These are phyloP conservation scores for Pseudocercospora macadamiae DNA, from an alignment of 2,329 filamentous ascomycete species.

Conservation along the genomic window DNA sequence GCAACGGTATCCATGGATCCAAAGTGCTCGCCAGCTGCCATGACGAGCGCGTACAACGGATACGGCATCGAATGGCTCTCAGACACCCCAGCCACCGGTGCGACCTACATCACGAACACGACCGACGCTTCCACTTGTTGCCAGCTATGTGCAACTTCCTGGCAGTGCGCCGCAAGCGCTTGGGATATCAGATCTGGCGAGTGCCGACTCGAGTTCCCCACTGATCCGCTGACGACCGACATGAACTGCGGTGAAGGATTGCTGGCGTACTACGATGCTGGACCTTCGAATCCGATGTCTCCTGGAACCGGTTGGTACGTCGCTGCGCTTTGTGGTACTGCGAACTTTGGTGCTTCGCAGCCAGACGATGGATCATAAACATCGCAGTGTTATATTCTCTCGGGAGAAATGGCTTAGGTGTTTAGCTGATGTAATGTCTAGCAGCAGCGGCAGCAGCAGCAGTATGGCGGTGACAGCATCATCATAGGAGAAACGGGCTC, in stretches of 20 bases:
- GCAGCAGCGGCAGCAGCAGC: neutral
- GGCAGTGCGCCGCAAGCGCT: slow-evolving; percentile 33
- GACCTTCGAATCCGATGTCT: slow-evolving; percentile 36
- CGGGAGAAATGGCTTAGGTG: neutral
- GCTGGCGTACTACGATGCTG: slow-evolving; percentile 34
- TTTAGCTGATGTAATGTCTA: slow-evolving; percentile 8
- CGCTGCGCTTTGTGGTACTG: slow-evolving; percentile 33
- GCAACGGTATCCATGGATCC: slow-evolving; percentile 34
- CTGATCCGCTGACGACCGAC: slow-evolving; percentile 27
- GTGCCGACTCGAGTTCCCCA: slow-evolving; percentile 36
- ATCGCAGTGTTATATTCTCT: neutral
- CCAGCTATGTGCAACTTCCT: slow-evolving; percentile 36
- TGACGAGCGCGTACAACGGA: slow-evolving; percentile 31
- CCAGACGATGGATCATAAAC: slow-evolving; percentile 38
- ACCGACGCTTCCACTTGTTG: slow-evolving; percentile 36
- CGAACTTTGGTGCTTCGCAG: slow-evolving; percentile 29
- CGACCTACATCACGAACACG: slow-evolving; percentile 33
- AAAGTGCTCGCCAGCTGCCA: slow-evolving; percentile 36
- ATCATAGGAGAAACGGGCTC: neutral
- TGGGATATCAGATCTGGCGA: slow-evolving; percentile 35
- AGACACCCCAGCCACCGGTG: slow-evolving; percentile 31
- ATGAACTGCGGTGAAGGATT: slow-evolving; percentile 36
- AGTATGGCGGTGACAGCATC: neutral
- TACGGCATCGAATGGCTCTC: slow-evolving; percentile 34
- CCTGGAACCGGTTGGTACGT: slow-evolving; percentile 36